Evolutionary conservation across 202 grass and related monocot species (phyloP), one percentile per base, ranked within the genome.

Genomic region (Eragrostis tef): DNA sequence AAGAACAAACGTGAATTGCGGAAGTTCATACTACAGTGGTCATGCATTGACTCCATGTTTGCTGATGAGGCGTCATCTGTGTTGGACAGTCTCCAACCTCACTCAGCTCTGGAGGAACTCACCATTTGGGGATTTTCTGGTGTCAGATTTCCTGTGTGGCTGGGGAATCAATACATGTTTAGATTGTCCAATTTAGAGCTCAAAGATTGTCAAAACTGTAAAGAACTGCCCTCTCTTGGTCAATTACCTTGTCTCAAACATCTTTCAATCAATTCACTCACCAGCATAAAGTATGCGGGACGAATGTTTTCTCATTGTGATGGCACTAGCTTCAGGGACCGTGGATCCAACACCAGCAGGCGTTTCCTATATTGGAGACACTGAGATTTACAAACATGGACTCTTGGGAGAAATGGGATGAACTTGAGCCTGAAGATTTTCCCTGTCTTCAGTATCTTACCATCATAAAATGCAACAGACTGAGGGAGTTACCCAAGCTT

Each of bases 81-180:
- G 15, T 60, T 91, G 44, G 81, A 82, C 31, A 88, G 54, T 57
- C 70, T 88, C 27, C 78, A 79, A 68, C 67, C 89, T 71, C 59
- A 88, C 46, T 17, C 75, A 41, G 78, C 58, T 71, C 60, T 88
- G 29, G 66, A 63, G 43, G 64, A 91, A 67, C 45, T 88, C 19
- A 53, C 52, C 13, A 47, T 91, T 51, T 25, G 5, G 19, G 79
- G 68, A 6, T 91, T 81, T 44, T 71, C 11, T 76, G 86, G 86
- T 57, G 73, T 54, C 17, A 80, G 43, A 83, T 91, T 91, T 71
- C 82, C 86, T 44, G 41, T 58, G 46, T 91, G 89, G 89, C 34
- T 88, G 3, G 73, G 86, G 29, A 65, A 71, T 74, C 31, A 69
- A 50, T 79, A 64, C 50, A 75, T 88, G 47, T 51, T 50, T 5